Evolutionary conservation across 352 stramenopile species (phyloP), one percentile per base, ranked within the genome.

Genomic region (Globisporangium takayamanum): DNA sequence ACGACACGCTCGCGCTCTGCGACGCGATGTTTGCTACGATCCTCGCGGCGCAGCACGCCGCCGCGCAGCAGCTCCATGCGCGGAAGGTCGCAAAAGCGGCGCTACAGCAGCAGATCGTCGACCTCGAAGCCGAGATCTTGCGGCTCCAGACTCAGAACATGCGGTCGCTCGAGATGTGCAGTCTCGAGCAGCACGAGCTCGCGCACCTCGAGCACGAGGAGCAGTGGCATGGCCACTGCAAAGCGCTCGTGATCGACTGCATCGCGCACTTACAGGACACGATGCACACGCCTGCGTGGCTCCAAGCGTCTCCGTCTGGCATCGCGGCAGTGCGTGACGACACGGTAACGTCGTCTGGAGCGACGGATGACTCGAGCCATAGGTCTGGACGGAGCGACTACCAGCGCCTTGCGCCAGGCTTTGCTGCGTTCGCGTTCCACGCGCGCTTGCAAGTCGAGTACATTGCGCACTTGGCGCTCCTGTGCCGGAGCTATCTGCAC

Each of bases 401-500:
- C 39, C 62, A 69, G 48, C 59, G 52, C 2, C 55, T 82, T 2
- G 50, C 68, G 1, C 45, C 60, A 1, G 73, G 70, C 5, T 62
- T 68, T 15, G 70, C 68, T 0, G 50, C 71, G n/a, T 63, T 82
- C n/a, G 65, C 77, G 49, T 65, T 59, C 15, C 63, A 59, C 3
- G 45, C 65, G 22, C 73, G 73, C 12, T 45, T 56, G 14, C 65
- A 70, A 2, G 57, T 82, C 12, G 52, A 64, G 10, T 82, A 82
- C 55, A 61, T 79, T 28, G 53, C 63, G n/a, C 73, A 82, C 47
- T 22, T 82, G 4, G 25, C 63, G 44, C 42, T 72, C 8, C 57
- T 82, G 10, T 82, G 73, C 10, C 67, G 73, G 26, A 79, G 73
- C 60, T 82, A 73, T 22, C 12, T 82, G 15, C 73, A 82, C 46